Conservation (phyloP, 164 flowering plant species). For the Liriodendron chinense region DNA sequence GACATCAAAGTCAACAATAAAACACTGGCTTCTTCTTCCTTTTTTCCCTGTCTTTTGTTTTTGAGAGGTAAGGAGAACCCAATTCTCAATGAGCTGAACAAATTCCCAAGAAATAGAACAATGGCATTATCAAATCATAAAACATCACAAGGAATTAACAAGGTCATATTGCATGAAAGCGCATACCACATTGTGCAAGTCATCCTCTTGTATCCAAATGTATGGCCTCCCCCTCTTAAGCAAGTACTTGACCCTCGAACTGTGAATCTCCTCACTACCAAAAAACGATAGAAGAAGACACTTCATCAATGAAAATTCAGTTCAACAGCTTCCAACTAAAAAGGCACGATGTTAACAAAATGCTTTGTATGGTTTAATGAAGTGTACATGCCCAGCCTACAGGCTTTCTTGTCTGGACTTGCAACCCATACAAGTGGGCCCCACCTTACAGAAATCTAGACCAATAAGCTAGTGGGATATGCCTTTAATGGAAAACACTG, state of each 20-base stretch:
- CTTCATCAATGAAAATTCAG: neutral
- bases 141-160: neutral
- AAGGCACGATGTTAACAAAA: too few species aligned
- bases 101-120: neutral
- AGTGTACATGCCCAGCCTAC: too few species aligned
- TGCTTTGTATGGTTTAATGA: too few species aligned
- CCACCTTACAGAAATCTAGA: too few species aligned
- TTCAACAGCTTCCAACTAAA: neutral
- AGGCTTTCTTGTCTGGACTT: too few species aligned
- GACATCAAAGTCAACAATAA: too few species aligned
- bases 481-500: too few species aligned
- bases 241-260: constrained; percentile 68
- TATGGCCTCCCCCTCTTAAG: constrained; percentile 70
- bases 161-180: neutral
- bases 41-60: too few species aligned
- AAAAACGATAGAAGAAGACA: constrained; percentile 10
- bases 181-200: constrained; percentile 76
- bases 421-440: too few species aligned
- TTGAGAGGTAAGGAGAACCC: neutral
- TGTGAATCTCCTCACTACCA: constrained; percentile 65
- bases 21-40: too few species aligned
- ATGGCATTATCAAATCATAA: neutral
- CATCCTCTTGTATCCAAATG: constrained; percentile 77
- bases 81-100: neutral
- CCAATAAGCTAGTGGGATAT: too few species aligned